A percentile compares a stretch with the other conserved stretches of the same genome.
Evolutionary conservation across 805 yeast genomes (phyloP).

Genomic region (Candida verbasci): DNA sequence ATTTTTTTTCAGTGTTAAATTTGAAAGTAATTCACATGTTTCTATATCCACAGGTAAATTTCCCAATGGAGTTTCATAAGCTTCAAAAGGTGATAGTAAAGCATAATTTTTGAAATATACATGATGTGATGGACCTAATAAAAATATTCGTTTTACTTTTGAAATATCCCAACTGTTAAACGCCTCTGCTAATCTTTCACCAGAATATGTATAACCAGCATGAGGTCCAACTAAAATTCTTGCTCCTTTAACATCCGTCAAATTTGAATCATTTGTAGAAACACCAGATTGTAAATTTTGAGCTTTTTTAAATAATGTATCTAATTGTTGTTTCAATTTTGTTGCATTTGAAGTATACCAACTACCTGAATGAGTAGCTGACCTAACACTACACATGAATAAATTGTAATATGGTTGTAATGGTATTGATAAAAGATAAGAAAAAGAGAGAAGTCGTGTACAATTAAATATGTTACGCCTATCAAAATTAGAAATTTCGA

Average conservation of each 20-base stretch:
- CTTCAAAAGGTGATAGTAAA: constrained; percentile 46
- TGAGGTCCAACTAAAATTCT: constrained; percentile 51
- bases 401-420: background rate
- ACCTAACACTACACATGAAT: constrained; percentile 30
- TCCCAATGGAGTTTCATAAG: constrained; percentile 83
- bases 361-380: constrained; percentile 86
- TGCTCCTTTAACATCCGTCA: constrained; percentile 27
- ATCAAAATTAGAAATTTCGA: too few species aligned
- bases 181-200: constrained; percentile 70
- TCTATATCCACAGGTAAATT: constrained; percentile 59
- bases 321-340: constrained; percentile 48
- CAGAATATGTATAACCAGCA: constrained; percentile 88
- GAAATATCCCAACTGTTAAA: constrained; percentile 66
- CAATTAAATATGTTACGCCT: too few species aligned
- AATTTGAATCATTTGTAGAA: constrained; percentile 41
- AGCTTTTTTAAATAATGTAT: constrained; percentile 38
- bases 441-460: background rate
- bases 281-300: background rate
- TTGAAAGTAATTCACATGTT: constrained; percentile 30
- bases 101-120: constrained; percentile 67
- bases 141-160: constrained; percentile 58
- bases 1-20: constrained; percentile 5
- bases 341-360: constrained; percentile 65
- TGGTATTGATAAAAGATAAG: background rate
- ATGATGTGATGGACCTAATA: constrained; percentile 93